A percentile compares a stretch with the other conserved stretches of the same genome.
Conservation (phyloP, 164 flowering plant species). For the Tetracentron sinense region DNA sequence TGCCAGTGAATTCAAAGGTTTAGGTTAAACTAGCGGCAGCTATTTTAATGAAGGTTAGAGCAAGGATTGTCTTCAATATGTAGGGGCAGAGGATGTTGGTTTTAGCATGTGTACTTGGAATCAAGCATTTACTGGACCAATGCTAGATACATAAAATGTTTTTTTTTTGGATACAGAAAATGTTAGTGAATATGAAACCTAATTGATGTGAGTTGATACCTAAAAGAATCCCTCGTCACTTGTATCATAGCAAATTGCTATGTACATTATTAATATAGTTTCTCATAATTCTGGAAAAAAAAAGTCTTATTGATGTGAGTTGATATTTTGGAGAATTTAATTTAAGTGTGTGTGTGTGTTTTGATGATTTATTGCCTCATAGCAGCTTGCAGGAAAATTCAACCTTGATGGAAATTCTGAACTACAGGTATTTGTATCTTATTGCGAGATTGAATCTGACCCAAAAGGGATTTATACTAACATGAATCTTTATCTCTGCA, state of each 20-base stretch:
- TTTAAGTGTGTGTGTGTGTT: background rate
- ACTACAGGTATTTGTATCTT: conserved; percentile 51
- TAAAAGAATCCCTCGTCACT: too few species aligned
- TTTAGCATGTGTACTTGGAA: background rate
- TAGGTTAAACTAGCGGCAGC: too few species aligned
- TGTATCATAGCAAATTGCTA: too few species aligned
- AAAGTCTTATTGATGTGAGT: background rate
- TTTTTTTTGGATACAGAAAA: too few species aligned
- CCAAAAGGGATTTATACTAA: background rate
- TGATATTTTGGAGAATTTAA: background rate
- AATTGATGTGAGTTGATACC: too few species aligned
- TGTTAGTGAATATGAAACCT: too few species aligned
- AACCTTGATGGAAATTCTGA: conserved; percentile 69
- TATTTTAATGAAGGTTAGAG: too few species aligned
- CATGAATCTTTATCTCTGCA: conserved; percentile 3
- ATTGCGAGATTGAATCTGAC: background rate
- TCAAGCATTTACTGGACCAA: background rate
- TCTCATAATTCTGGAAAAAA: too few species aligned
- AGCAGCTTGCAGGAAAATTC: conserved; percentile 61
- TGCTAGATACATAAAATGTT: too few species aligned
- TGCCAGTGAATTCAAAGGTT: too few species aligned
- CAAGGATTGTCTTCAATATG: too few species aligned
- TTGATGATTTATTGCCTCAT: conserved; percentile 10
- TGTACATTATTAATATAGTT: too few species aligned
- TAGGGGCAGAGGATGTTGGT: background rate